These are phyloP conservation scores for Zanthoxylum bungeanum DNA, from an alignment of 345 rosid species.

Conservation along the genomic window DNA sequence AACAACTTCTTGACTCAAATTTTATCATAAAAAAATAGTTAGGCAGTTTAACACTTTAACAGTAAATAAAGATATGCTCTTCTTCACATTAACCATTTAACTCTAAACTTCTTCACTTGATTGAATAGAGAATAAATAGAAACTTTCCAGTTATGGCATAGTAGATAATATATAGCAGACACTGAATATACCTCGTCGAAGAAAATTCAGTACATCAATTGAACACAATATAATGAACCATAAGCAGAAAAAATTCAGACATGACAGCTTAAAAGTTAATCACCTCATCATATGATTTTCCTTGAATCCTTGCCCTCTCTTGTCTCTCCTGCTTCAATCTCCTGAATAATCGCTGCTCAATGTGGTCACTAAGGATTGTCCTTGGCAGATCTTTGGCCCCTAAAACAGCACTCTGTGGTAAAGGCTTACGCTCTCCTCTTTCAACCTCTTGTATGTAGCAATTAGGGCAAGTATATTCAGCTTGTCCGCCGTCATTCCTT, in stretches of 20 bases:
- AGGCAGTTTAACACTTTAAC: background rate
- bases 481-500: conserved; percentile 99
- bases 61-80: background rate
- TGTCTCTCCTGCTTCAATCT: conserved; percentile 73
- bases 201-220: background rate
- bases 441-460: conserved; percentile 89
- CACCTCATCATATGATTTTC: conserved; percentile 90
- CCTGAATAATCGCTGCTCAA: conserved; percentile 80
- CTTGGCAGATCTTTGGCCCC: conserved; percentile 98
- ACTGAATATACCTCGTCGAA: background rate
- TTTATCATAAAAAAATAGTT: background rate
- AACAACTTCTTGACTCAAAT: background rate
- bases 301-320: conserved; percentile 80
- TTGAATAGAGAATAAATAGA: background rate
- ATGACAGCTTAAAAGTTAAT: conserved; percentile 9
- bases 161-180: background rate
- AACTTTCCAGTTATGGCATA: background rate
- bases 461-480: conserved; percentile 98
- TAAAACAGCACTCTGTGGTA: conserved; percentile 94
- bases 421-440: conserved; percentile 86
- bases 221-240: conserved; percentile 7
- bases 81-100: background rate
- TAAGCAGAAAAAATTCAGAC: background rate
- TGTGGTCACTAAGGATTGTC: conserved; percentile 92
- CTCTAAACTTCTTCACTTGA: background rate